A percentile compares a stretch with the other conserved stretches of the same genome.
Conservation (phyloP, 2,329 filamentous ascomycete species). For the Aspergillus hortae region DNA sequence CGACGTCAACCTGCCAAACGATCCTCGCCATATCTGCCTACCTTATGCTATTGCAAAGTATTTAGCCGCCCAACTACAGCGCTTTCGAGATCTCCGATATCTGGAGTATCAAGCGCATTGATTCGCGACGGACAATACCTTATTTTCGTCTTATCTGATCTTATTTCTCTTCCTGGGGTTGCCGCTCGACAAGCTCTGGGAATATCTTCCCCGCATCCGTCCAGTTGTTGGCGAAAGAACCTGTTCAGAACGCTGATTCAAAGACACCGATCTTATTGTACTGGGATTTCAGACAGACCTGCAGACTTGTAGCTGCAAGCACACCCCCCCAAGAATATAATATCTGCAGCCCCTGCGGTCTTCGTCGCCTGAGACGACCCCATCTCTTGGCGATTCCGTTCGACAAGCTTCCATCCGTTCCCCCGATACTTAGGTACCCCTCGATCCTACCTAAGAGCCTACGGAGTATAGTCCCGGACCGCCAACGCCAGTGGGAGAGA, state of each 20-base stretch:
- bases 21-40: background rate
- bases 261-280: background rate
- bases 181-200: no score
- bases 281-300: no score
- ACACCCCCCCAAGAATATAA: no score
- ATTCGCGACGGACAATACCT: background rate
- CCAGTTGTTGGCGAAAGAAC: background rate
- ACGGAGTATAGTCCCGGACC: slow-evolving; percentile 7
- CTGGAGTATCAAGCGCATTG: no score
- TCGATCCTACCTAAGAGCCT: slow-evolving; percentile 4
- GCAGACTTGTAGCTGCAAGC: no score
- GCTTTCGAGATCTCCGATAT: background rate
- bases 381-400: slow-evolving; percentile 12
- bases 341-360: slow-evolving; percentile 2
- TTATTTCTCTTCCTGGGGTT: no score
- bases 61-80: background rate
- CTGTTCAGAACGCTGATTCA: background rate
- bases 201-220: background rate
- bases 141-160: background rate
- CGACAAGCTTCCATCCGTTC: slow-evolving; percentile 29
- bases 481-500: slow-evolving; percentile 11
- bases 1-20: background rate
- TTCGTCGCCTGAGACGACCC: background rate
- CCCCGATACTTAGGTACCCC: slow-evolving; percentile 20
- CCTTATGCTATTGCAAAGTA: background rate